phyloP scores from a whole-genome alignment of 2,329 filamentous ascomycete genomes.

The Magnaporthiopsis poae region DNA sequence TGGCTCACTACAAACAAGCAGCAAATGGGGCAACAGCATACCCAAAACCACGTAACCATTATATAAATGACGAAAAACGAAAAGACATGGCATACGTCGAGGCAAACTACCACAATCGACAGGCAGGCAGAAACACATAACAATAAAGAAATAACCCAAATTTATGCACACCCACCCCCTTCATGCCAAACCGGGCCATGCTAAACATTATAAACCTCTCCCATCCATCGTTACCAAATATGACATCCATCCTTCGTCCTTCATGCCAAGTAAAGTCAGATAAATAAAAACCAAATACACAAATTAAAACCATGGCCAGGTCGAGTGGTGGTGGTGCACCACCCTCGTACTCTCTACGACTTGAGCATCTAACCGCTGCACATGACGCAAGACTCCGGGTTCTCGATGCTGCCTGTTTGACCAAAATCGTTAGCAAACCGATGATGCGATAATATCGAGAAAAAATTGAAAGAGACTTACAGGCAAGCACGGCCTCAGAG shows the following conservation, averaged over 20 bases:
- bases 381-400: conserved; percentile 90
- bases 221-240: neutral
- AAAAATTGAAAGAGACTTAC: conserved; percentile 40
- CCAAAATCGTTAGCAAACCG: neutral
- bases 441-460: neutral
- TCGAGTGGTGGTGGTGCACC: neutral
- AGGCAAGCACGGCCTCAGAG: conserved; percentile 80
- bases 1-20: neutral
- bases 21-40: neutral
- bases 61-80: too few species aligned
- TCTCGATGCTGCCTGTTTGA: conserved; percentile 75
- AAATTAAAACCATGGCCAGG: too few species aligned
- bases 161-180: neutral
- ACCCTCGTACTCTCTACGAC: neutral
- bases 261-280: neutral
- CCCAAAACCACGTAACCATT: neutral
- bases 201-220: neutral
- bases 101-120: neutral
- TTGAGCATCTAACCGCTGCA: conserved; percentile 70
- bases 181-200: neutral
- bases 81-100: neutral
- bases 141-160: neutral
- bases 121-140: neutral
- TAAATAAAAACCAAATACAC: neutral
- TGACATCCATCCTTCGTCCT: neutral